A percentile compares a stretch with the other conserved stretches of the same genome.
These are phyloP conservation scores for Otatea glauca DNA, from an alignment of 176 grass and related monocot species.

Conservation along the genomic window DNA sequence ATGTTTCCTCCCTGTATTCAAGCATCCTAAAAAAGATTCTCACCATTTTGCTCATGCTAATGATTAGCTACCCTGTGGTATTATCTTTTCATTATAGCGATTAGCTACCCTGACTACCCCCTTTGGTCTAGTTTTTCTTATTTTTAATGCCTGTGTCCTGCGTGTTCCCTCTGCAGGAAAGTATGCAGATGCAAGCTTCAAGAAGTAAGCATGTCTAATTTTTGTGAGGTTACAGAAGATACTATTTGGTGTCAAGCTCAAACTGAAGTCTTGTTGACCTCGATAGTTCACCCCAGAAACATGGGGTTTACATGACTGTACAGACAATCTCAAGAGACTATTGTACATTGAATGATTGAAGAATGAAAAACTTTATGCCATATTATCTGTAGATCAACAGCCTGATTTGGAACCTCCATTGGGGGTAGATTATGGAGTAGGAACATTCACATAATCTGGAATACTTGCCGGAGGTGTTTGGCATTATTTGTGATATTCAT, in stretches of 20 bases:
- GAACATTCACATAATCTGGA: not conserved
- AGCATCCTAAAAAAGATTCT: not conserved
- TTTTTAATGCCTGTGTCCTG: not conserved
- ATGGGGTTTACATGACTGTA: conserved; percentile 15
- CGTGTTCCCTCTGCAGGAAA: conserved; percentile 16
- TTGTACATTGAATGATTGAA: not conserved
- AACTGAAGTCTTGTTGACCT: conserved; percentile 28
- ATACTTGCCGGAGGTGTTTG: not conserved
- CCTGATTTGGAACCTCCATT: not conserved
- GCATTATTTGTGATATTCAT: no score
- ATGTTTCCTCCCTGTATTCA: conserved; percentile 11
- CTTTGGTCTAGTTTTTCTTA: not conserved
- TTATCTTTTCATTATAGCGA: not conserved
- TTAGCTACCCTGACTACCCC: not conserved
- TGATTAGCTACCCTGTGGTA: not conserved
- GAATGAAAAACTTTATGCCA: not conserved
- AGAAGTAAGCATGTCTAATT: conserved; percentile 11
- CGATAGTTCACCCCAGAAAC: not conserved
- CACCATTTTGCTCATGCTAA: conserved; percentile 17
- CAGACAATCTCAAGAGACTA: conserved; percentile 1
- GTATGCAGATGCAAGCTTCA: conserved; percentile 5
- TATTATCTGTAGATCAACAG: not conserved
- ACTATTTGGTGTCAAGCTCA: not conserved
- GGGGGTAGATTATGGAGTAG: not conserved
- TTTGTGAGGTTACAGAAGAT: conserved; percentile 13